These are phyloP conservation scores for Papilionanthe hybrid DNA, from an alignment of 116 monocot species.

Conservation along the genomic window DNA sequence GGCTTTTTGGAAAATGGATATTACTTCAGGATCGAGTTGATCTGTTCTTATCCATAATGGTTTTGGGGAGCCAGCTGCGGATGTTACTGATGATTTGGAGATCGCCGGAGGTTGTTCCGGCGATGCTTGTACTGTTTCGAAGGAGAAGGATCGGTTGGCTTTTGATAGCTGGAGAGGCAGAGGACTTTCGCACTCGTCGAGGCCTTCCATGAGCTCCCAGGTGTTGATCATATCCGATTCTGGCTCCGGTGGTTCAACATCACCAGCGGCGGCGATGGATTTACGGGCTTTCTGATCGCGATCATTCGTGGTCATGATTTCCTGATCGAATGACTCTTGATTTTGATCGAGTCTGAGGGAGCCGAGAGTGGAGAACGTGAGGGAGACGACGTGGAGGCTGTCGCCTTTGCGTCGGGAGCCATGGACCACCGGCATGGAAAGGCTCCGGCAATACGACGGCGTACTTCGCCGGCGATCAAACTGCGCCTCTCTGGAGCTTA, in stretches of 20 bases:
- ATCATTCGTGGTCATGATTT: slow-evolving; percentile 5
- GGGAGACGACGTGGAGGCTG: slow-evolving; percentile 9
- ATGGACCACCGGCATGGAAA: slow-evolving; percentile 17
- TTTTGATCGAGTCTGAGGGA: slow-evolving; percentile 2
- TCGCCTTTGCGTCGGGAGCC: background rate
- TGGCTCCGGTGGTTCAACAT: slow-evolving; percentile 12
- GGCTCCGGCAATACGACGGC: slow-evolving; percentile 9
- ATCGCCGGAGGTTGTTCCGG: slow-evolving; percentile 1
- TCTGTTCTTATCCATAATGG: slow-evolving; percentile 6
- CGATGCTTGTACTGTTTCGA: background rate
- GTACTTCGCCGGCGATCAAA: slow-evolving; percentile 1
- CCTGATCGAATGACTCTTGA: background rate
- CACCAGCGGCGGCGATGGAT: background rate
- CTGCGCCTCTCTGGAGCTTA: slow-evolving; percentile 8
- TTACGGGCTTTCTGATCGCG: background rate
- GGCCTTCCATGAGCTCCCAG: slow-evolving; percentile 60
- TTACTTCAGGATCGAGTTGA: slow-evolving; percentile 28
- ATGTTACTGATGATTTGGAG: slow-evolving; percentile 17
- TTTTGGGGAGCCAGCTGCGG: slow-evolving; percentile 2
- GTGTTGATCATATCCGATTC: slow-evolving; percentile 54
- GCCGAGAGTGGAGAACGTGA: slow-evolving; percentile 17
- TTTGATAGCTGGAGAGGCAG: background rate
- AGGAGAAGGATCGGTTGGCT: slow-evolving; percentile 30
- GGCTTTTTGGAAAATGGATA: slow-evolving; percentile 33
- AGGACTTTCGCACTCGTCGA: slow-evolving; percentile 26